Evolutionary conservation across 2,329 filamentous ascomycete species (phyloP), one percentile per base, ranked within the genome.

Genomic region (Penicillium sclerotigenum): DNA sequence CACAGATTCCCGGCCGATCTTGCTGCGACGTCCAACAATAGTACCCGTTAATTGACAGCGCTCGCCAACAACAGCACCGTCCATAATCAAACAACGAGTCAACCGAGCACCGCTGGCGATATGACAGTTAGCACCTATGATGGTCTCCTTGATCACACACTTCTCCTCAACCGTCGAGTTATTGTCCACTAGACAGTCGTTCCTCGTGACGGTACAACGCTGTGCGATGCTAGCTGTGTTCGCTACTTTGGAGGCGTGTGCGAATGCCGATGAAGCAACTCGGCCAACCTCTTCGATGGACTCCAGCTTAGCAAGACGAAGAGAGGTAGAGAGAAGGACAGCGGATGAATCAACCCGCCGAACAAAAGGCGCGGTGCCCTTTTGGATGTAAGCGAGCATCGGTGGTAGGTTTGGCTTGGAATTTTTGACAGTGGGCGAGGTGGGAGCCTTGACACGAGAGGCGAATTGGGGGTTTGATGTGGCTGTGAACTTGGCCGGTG

Each of bases 161-260:
- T 93, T 93, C 66, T 93, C 90, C 68, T 93, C 90, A 0, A 97
- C 86, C 1, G 87, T 91, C 38, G 95, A 91, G 68, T 97, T 97
- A 56, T 93, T 89, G 1, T 85, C 93, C 36, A 97, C 84, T 2
- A 97, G 81, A 62, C 86, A 90, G 76, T 97, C 93, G 45, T 84
- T 81, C 65, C 87, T 85, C 20, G 90, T 91, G 54, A 97, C 89
- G 4, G 90, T 94, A 45, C 89, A 91, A 51, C 87, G 86, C 33
- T 85, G 80, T 53, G 91, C 90, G 33, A 97, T 86, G 24, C 88
- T 88, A 54, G 91, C 87, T 0, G 90, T 89, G 67, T 94, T 89
- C 2, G 90, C 88, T 49, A 97, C 81, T 73, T 97, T 97, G 60
- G 82, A 81, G 22, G 83, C 73, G 67, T 96, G 91, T 0, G 91